These are phyloP conservation scores for Fusarium penzigii DNA, from an alignment of 2,329 filamentous ascomycete genomes.

Conservation along the genomic window DNA sequence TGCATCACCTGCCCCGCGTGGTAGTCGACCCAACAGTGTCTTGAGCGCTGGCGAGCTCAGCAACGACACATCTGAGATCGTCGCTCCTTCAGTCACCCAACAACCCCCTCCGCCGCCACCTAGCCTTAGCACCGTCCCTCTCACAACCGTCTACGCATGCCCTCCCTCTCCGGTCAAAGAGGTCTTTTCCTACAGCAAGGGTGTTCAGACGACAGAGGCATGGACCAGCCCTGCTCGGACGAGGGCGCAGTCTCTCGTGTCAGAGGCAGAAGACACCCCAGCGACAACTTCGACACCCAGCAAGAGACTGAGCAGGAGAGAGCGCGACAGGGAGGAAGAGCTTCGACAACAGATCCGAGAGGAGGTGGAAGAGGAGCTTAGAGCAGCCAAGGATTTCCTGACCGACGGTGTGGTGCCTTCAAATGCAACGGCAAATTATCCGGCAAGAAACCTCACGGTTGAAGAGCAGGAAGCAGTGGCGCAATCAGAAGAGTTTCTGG, in stretches of 20 bases:
- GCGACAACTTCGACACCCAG: conserved; percentile 59
- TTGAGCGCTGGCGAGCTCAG: conserved; percentile 80
- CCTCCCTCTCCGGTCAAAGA: conserved; percentile 76
- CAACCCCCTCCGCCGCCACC: conserved; percentile 55
- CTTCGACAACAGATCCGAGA: conserved; percentile 79
- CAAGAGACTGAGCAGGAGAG: conserved; percentile 77
- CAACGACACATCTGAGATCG: conserved; percentile 67
- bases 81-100: conserved; percentile 47
- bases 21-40: conserved; percentile 84
- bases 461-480: conserved; percentile 92
- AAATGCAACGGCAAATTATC: conserved; percentile 58
- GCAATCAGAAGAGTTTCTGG: conserved; percentile 87
- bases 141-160: conserved; percentile 79
- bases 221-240: conserved; percentile 60
- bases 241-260: conserved; percentile 41
- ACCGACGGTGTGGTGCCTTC: conserved; percentile 42
- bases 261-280: conserved; percentile 62
- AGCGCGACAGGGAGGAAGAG: conserved; percentile 84
- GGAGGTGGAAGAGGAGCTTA: conserved; percentile 92
- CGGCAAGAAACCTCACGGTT: conserved; percentile 73
- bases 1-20: conserved; percentile 65
- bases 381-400: conserved; percentile 65
- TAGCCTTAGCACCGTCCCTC: conserved; percentile 70
- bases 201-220: conserved; percentile 84
- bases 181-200: conserved; percentile 95